These are phyloP conservation scores for Penicillium coprophilum DNA, from an alignment of 495 filamentous ascomycete species.

Conservation along the genomic window DNA sequence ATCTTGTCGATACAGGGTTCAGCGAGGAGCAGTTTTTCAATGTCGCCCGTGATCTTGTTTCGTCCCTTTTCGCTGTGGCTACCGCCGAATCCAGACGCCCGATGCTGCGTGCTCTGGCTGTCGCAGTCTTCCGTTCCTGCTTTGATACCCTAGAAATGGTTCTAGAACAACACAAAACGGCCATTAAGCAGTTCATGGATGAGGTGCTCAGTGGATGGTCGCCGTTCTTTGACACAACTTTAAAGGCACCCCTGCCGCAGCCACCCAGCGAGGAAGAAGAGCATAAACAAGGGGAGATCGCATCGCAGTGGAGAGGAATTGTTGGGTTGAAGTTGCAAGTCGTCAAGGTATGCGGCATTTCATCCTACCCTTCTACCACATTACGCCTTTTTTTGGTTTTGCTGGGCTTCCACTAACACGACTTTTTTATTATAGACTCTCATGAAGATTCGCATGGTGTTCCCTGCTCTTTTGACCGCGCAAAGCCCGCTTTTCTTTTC, in stretches of 20 bases:
- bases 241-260: slow-evolving; percentile 70
- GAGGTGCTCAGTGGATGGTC: slow-evolving; percentile 79
- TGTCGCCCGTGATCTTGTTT: slow-evolving; percentile 79
- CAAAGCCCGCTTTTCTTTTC: slow-evolving; percentile 79
- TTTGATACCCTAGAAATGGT: slow-evolving; percentile 96
- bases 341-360: slow-evolving; percentile 60
- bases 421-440: slow-evolving; percentile 57
- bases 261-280: slow-evolving; percentile 58
- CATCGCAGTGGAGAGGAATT: slow-evolving; percentile 67
- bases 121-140: slow-evolving; percentile 83
- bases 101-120: slow-evolving; percentile 74
- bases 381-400: neutral
- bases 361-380: neutral
- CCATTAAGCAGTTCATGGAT: slow-evolving; percentile 85
- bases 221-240: slow-evolving; percentile 75
- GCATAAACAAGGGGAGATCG: slow-evolving; percentile 43
- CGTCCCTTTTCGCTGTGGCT: slow-evolving; percentile 77
- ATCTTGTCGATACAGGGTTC: slow-evolving; percentile 89
- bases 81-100: slow-evolving; percentile 70
- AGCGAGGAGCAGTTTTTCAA: slow-evolving; percentile 92
- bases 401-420: slow-evolving; percentile 9
- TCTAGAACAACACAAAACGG: slow-evolving; percentile 81
- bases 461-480: slow-evolving; percentile 74
- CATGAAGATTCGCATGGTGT: slow-evolving; percentile 83
- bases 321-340: slow-evolving; percentile 86